Evolutionary conservation across 2,329 filamentous ascomycete species (phyloP).

Genomic region (Lasiodiplodia citricola): DNA sequence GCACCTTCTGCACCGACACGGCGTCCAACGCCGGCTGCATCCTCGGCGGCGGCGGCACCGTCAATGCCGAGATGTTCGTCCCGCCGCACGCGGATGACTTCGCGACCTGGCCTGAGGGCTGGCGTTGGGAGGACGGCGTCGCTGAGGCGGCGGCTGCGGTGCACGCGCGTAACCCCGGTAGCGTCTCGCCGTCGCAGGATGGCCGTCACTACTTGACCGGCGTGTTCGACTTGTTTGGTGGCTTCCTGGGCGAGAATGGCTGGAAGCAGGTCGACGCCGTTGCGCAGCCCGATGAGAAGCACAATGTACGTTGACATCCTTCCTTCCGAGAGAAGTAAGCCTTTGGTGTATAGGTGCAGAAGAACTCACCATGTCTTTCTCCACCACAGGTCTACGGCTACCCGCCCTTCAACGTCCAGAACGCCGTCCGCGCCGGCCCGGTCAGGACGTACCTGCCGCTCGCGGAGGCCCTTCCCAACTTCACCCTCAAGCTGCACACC

Average conservation of each 20-base stretch:
- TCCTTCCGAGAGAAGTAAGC: slow-evolving; percentile 45
- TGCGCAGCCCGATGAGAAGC: slow-evolving; percentile 65
- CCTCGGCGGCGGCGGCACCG: slow-evolving; percentile 68
- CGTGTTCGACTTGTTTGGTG: slow-evolving; percentile 66
- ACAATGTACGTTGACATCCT: slow-evolving; percentile 60
- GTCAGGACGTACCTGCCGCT: slow-evolving; percentile 73
- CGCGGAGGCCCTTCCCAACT: slow-evolving; percentile 65
- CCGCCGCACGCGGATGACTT: slow-evolving; percentile 69
- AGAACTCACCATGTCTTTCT: slow-evolving; percentile 66
- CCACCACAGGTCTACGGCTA: slow-evolving; percentile 59
- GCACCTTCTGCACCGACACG: slow-evolving; percentile 68
- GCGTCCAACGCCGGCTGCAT: slow-evolving; percentile 75
- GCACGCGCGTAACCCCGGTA: slow-evolving; percentile 73
- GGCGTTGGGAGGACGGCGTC: slow-evolving; percentile 69
- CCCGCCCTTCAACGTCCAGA: slow-evolving; percentile 25
- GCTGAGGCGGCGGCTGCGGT: slow-evolving; percentile 60
- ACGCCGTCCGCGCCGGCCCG: slow-evolving; percentile 63
- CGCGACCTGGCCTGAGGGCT: slow-evolving; percentile 73
- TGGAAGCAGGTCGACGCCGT: slow-evolving; percentile 70
- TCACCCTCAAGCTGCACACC: slow-evolving; percentile 71
- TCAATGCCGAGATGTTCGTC: slow-evolving; percentile 74
- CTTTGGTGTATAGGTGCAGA: slow-evolving; percentile 29
- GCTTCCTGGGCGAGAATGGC: slow-evolving; percentile 64
- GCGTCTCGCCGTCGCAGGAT: slow-evolving; percentile 68
- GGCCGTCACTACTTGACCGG: slow-evolving; percentile 70